These are phyloP conservation scores for Mrakia blollopis DNA, from an alignment of 768 basidiomycete genomes.

Conservation along the genomic window DNA sequence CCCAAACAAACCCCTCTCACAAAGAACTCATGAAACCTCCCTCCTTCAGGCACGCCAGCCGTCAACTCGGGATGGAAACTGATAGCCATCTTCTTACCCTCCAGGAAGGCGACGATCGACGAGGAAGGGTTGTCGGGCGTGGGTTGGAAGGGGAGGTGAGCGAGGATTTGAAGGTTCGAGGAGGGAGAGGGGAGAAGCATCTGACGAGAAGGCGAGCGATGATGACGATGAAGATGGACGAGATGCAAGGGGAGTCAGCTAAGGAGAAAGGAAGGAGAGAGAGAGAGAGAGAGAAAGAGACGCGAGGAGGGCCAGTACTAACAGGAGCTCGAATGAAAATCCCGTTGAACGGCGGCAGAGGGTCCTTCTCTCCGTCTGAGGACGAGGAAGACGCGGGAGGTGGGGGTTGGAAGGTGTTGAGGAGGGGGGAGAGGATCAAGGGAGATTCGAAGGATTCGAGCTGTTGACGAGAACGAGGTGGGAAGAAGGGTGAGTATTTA, in stretches of 20 bases:
- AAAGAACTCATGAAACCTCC: constrained; percentile 20
- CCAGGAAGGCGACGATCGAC: constrained; percentile 25
- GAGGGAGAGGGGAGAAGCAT: not conserved
- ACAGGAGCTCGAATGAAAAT: constrained; percentile 33
- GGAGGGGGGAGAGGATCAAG: not conserved
- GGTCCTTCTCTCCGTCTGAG: not conserved
- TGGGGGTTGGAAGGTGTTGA: not conserved
- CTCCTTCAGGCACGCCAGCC: constrained; percentile 1
- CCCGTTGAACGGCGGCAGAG: constrained; percentile 23
- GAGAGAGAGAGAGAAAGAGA: not conserved
- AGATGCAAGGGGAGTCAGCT: constrained; percentile 13
- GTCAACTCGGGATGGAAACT: constrained; percentile 30
- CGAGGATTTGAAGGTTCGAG: constrained; percentile 20
- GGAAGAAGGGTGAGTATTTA: not conserved
- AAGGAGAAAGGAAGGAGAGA: not conserved
- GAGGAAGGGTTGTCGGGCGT: constrained; percentile 1
- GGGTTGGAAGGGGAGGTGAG: constrained; percentile 27
- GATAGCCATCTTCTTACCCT: constrained; percentile 25
- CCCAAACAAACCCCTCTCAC: constrained; percentile 24
- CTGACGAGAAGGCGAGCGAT: not conserved
- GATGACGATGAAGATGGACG: not conserved
- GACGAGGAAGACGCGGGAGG: not conserved
- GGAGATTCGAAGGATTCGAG: constrained; percentile 31
- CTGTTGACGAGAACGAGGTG: not conserved
- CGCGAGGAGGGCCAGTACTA: not conserved